A percentile compares a stretch with the other conserved stretches of the same genome.
Evolutionary conservation across 192 early-diverging fungal genomes (phyloP).

Genomic region (Linderina pennispora): DNA sequence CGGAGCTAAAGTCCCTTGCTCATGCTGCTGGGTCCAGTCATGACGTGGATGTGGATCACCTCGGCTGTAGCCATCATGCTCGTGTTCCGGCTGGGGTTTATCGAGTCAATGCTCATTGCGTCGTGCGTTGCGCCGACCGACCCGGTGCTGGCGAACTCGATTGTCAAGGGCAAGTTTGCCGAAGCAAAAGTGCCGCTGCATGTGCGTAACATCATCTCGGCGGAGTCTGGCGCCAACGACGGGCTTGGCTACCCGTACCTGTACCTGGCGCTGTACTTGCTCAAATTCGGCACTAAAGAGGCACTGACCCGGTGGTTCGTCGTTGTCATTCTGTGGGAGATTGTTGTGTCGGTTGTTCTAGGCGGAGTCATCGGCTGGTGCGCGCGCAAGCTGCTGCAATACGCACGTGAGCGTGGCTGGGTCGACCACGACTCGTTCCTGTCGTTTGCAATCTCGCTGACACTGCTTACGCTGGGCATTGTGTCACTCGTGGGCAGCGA

Average conservation of each 20-base stretch:
- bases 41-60: constrained; percentile 70
- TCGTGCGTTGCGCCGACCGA: constrained; percentile 85
- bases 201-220: constrained; percentile 63
- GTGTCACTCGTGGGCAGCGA: constrained; percentile 65
- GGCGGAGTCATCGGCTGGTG: constrained; percentile 63
- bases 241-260: constrained; percentile 75
- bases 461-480: constrained; percentile 55
- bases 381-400: constrained; percentile 60
- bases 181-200: constrained; percentile 76
- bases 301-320: constrained; percentile 70
- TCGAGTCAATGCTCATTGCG: constrained; percentile 68
- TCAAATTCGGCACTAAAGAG: constrained; percentile 36
- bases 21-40: constrained; percentile 70
- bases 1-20: constrained; percentile 57
- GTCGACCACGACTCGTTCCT: constrained; percentile 86
- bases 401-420: constrained; percentile 52
- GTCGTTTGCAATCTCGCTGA: constrained; percentile 70
- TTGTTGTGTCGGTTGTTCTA: constrained; percentile 60
- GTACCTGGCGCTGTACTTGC: constrained; percentile 60
- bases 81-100: constrained; percentile 44
- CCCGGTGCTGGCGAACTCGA: constrained; percentile 86
- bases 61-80: constrained; percentile 61
- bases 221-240: constrained; percentile 81
- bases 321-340: constrained; percentile 64
- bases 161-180: constrained; percentile 85